Conservation (phyloP, 2,329 filamentous ascomycete genomes). For the Aspergillus eucalypticola region DNA sequence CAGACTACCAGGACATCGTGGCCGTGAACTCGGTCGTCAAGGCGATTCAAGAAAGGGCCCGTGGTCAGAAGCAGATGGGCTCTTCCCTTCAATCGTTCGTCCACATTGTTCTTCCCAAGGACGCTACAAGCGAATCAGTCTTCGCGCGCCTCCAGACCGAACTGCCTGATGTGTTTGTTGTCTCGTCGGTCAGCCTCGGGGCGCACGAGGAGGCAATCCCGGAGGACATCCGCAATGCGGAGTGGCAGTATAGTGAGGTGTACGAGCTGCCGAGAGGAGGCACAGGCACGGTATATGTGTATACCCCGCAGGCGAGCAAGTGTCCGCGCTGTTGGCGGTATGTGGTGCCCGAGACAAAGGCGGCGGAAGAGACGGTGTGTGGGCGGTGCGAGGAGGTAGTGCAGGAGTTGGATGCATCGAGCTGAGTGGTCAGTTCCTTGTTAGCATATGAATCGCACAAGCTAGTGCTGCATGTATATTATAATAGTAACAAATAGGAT, state of each 20-base stretch:
- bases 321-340: constrained; percentile 91
- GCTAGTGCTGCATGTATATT: background rate
- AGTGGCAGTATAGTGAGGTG: constrained; percentile 47
- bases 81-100: constrained; percentile 80
- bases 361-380: constrained; percentile 67
- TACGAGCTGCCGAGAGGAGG: constrained; percentile 40
- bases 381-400: constrained; percentile 70
- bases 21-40: constrained; percentile 69
- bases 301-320: constrained; percentile 61
- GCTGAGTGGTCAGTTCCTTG: constrained; percentile 6
- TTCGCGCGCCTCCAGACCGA: constrained; percentile 46
- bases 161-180: constrained; percentile 67
- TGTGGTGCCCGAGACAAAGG: constrained; percentile 54
- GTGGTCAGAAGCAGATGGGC: constrained; percentile 70
- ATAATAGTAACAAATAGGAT: background rate
- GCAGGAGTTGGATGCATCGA: constrained; percentile 31
- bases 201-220: constrained; percentile 31
- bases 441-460: background rate
- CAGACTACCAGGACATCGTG: constrained; percentile 43
- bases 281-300: constrained; percentile 42
- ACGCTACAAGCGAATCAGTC: constrained; percentile 19
- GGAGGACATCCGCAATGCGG: constrained; percentile 30
- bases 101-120: constrained; percentile 33
- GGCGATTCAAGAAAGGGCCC: constrained; percentile 70
- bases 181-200: constrained; percentile 62